Conservation (phyloP, 1,139 yeast genomes). For the Lodderomyces metapsilosis region DNA sequence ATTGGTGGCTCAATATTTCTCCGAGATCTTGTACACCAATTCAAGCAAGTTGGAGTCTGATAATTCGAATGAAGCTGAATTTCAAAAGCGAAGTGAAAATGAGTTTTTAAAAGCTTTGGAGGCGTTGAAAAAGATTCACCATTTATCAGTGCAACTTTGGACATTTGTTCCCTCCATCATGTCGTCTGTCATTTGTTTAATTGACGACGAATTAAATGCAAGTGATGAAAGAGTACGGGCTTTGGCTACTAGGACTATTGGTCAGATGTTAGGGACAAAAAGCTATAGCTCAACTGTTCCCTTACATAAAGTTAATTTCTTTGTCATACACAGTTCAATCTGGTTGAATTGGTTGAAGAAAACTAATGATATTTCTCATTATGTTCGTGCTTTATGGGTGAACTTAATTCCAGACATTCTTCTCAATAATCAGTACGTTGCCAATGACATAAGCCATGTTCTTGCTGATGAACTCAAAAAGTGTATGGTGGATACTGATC, state of each 20-base stretch:
- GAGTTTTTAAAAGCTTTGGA: conserved; percentile 29
- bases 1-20: conserved; percentile 74
- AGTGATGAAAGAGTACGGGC: conserved; percentile 63
- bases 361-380: conserved; percentile 63
- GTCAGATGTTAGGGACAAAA: conserved; percentile 54
- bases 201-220: conserved; percentile 78
- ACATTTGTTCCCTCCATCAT: conserved; percentile 71
- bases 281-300: conserved; percentile 19
- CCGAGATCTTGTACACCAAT: conserved; percentile 66
- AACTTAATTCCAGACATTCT: conserved; percentile 44
- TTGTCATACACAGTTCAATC: conserved; percentile 55
- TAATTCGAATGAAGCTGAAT: conserved; percentile 14
- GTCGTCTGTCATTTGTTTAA: conserved; percentile 71
- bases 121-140: conserved; percentile 59
- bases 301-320: conserved; percentile 49
- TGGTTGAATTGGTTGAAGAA: conserved; percentile 75
- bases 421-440: conserved; percentile 36
- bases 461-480: conserved; percentile 61
- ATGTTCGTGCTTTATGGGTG: conserved; percentile 71
- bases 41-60: conserved; percentile 27
- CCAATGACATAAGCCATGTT: conserved; percentile 50
- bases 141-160: conserved; percentile 70
- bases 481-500: conserved; percentile 74
- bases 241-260: conserved; percentile 73
- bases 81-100: conserved; percentile 3